A percentile compares a stretch with the other conserved stretches of the same genome.
phyloP scores from a whole-genome alignment of 2,329 filamentous ascomycete species.

The Clonostachys rosea region DNA sequence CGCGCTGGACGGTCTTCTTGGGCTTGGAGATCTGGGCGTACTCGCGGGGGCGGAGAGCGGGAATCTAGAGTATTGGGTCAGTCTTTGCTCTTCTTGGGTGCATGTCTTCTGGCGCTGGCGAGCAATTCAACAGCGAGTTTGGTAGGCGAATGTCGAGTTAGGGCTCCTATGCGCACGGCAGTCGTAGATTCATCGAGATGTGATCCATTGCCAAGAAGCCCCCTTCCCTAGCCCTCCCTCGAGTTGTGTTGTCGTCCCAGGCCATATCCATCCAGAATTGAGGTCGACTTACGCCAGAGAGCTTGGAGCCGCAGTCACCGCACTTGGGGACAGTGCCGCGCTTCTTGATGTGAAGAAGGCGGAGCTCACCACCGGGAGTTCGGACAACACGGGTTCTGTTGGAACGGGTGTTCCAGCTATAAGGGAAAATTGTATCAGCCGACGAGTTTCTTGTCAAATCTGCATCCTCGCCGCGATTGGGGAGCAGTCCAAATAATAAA shows the following conservation, averaged over 20 bases:
- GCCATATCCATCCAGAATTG: constrained; percentile 1
- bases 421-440: neutral
- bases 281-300: constrained; percentile 81
- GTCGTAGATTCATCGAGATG: neutral
- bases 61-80: constrained; percentile 52
- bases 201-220: neutral
- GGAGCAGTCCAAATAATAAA: no score
- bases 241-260: neutral
- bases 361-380: constrained; percentile 93
- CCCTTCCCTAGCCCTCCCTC: neutral
- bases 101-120: no score
- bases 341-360: constrained; percentile 99
- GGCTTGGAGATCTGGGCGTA: constrained; percentile 96
- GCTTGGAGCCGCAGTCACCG: constrained; percentile 97
- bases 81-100: no score
- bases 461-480: no score
- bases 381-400: constrained; percentile 96
- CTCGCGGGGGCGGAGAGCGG: constrained; percentile 96
- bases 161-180: neutral
- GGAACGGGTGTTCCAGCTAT: constrained; percentile 94
- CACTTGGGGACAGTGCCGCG: constrained; percentile 97
- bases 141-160: no score
- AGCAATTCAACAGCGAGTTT: no score
- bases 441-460: no score
- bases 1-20: constrained; percentile 98